Evolutionary conservation across 148 eudicot genomes (phyloP), one percentile per base, ranked within the genome.

Genomic region (Camellia japonica): DNA sequence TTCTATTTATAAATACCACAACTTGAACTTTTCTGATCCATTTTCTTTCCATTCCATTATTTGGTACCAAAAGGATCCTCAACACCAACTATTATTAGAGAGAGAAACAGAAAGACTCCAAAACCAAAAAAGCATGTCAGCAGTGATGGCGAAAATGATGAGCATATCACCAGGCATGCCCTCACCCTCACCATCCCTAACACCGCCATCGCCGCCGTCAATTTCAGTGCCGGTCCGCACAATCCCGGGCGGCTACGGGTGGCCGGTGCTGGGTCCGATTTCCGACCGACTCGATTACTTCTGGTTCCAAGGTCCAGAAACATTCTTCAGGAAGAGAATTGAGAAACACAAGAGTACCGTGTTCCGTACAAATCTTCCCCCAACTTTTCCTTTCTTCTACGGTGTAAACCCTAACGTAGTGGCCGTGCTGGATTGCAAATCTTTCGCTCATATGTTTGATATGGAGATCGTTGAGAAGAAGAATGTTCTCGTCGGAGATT

Each of bases 351-450:
- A 84, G 65, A 95, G 98, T 85, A 91, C 88, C 11, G 98, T 95
- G 62, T 95, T 90, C 67, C 86, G 97, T 3, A 95, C 98, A 0
- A 95, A 95, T 66, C 85, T 95, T 10, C 98, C 98, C 10, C 98
- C 98, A 12, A 82, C 93, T 4, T 95, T 95, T 70, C 98, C 98
- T 0, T 87, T 91, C 75, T 91, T 91, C 62, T 0, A 38, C 3
- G 89, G 87, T 1, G 95, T 91, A 7, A 93, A 93, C 77, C 98
- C 98, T 0, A 95, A 91, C 41, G 94, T 95, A 18, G 82, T 95
- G 10, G 96, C 97, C 3, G 90, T 95, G 1, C 85, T 95, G 1
- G 98, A 95, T 74, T 84, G 84, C 55, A 84, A 82, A 55, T 88
- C 97, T 0, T 95, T 95, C 78, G 62, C 93, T 6, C 89, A 90